These are phyloP conservation scores for Pterocarpus santalinus DNA, from an alignment of 306 rosid species.

Conservation along the genomic window DNA sequence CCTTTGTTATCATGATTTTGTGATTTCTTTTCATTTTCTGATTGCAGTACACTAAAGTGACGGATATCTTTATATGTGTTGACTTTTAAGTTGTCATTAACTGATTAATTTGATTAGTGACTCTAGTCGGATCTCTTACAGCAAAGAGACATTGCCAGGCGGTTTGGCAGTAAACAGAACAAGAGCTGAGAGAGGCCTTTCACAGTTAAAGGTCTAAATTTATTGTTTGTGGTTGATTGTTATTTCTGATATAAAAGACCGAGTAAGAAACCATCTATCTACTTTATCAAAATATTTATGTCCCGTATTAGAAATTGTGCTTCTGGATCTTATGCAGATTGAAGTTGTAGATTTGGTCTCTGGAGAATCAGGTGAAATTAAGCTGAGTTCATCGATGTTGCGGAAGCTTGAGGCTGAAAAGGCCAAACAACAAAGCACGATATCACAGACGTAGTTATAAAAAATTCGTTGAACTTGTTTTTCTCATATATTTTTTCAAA, in stretches of 20 bases:
- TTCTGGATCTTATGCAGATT: constrained; percentile 67
- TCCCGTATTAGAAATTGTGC: constrained; percentile 11
- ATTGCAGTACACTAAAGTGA: constrained; percentile 17
- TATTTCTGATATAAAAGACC: constrained; percentile 4
- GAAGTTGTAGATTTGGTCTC: constrained; percentile 90
- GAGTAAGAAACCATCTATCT: neutral
- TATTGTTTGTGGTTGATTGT: constrained; percentile 21
- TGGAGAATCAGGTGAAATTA: constrained; percentile 68
- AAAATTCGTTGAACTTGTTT: constrained; percentile 16
- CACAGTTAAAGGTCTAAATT: constrained; percentile 78
- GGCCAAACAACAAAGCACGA: constrained; percentile 51
- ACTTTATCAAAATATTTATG: neutral
- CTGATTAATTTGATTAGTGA: constrained; percentile 37
- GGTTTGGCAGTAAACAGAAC: constrained; percentile 89
- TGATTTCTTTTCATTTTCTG: constrained; percentile 12
- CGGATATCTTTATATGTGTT: constrained; percentile 23
- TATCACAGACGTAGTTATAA: constrained; percentile 26
- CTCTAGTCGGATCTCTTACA: constrained; percentile 52
- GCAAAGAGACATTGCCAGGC: constrained; percentile 95
- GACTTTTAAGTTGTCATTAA: constrained; percentile 1
- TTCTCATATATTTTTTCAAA: neutral
- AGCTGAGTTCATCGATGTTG: constrained; percentile 81
- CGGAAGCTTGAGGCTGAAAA: constrained; percentile 83
- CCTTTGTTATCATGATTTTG: constrained; percentile 26
- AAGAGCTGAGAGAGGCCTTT: constrained; percentile 80